Conservation (phyloP, 441 rosid genomes). For the Bruguiera hainesii region DNA sequence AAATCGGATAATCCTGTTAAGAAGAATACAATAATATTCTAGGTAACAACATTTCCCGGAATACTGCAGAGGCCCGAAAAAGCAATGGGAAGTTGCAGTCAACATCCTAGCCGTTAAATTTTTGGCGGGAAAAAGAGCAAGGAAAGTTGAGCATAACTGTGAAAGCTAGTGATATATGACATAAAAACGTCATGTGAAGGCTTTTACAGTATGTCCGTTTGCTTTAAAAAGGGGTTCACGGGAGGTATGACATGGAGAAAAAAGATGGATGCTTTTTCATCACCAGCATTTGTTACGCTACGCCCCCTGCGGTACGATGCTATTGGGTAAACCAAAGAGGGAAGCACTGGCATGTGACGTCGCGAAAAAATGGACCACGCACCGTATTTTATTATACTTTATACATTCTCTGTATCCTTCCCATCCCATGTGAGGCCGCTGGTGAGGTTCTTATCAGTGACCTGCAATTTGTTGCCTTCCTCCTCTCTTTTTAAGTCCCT, state of each 20-base stretch:
- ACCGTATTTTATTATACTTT: background rate
- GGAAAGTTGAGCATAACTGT: background rate
- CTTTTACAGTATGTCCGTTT: slow-evolving; percentile 23
- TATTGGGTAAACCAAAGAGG: background rate
- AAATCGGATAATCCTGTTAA: no score
- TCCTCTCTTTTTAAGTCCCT: slow-evolving; percentile 1
- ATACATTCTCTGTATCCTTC: background rate
- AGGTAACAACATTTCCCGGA: no score
- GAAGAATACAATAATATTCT: no score
- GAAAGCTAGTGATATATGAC: background rate
- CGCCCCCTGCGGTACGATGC: no score
- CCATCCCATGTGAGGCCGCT: slow-evolving; percentile 19
- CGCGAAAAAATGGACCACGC: slow-evolving; percentile 20
- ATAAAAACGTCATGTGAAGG: background rate
- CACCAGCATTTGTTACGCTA: no score
- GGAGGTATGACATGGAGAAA: background rate
- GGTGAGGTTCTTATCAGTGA: slow-evolving; percentile 1
- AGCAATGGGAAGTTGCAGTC: background rate
- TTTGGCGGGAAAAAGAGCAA: background rate
- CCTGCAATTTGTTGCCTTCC: slow-evolving; percentile 14
- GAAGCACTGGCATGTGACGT: slow-evolving; percentile 18
- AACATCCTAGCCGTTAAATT: background rate
- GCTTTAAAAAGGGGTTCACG: slow-evolving; percentile 11
- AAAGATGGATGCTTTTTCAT: no score
- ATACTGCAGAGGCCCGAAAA: no score